Conservation (phyloP, 2,329 filamentous ascomycete species). For the Cryphonectria radicalis region DNA sequence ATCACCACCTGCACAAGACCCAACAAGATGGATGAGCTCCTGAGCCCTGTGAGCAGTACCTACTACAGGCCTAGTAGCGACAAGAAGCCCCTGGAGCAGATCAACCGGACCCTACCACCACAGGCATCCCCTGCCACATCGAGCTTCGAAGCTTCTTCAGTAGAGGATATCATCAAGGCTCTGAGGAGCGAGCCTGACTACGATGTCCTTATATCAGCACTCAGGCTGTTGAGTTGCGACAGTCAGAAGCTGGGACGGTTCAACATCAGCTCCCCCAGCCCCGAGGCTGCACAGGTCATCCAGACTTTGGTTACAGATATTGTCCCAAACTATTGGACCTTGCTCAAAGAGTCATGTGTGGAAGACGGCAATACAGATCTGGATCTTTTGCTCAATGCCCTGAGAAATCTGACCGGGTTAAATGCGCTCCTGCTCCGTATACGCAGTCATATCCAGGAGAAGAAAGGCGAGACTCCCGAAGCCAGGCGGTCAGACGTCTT, state of each 20-base stretch:
- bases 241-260: slow-evolving; percentile 43
- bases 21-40: slow-evolving; percentile 57
- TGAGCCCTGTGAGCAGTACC: slow-evolving; percentile 58
- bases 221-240: slow-evolving; percentile 55
- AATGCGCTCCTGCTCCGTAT: slow-evolving; percentile 77
- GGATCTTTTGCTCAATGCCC: slow-evolving; percentile 61
- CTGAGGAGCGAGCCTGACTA: slow-evolving; percentile 67
- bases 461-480: slow-evolving; percentile 44
- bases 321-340: slow-evolving; percentile 80
- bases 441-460: slow-evolving; percentile 61
- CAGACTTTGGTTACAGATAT: slow-evolving; percentile 75
- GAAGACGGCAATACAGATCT: slow-evolving; percentile 40
- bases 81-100: slow-evolving; percentile 44
- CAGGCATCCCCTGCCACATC: slow-evolving; percentile 18
- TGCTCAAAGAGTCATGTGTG: slow-evolving; percentile 55
- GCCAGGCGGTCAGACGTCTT: slow-evolving; percentile 46
- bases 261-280: slow-evolving; percentile 65
- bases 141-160: slow-evolving; percentile 34
- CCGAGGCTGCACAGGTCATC: slow-evolving; percentile 74
- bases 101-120: slow-evolving; percentile 37
- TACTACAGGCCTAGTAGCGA: slow-evolving; percentile 47
- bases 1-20: not conserved
- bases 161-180: slow-evolving; percentile 60
- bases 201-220: slow-evolving; percentile 54
- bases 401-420: slow-evolving; percentile 76